These are phyloP conservation scores for Rosa chinensis DNA, from an alignment of 306 rosid species.

Conservation along the genomic window DNA sequence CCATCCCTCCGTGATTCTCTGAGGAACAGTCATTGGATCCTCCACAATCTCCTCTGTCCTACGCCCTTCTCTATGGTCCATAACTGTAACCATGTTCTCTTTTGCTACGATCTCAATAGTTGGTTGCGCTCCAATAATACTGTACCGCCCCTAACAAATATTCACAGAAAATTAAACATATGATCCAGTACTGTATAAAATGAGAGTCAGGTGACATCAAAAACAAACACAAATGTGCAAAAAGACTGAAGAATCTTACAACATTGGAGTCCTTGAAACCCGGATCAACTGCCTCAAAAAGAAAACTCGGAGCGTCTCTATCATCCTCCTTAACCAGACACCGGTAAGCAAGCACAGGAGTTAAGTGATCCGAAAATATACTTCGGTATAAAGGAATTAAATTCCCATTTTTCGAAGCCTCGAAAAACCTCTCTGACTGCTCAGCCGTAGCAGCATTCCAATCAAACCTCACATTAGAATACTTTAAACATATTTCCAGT, in stretches of 20 bases:
- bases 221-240: not conserved
- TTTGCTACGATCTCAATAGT: slow-evolving; percentile 89
- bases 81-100: slow-evolving; percentile 81
- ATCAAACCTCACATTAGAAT: not conserved
- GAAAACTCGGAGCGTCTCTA: slow-evolving; percentile 94
- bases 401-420: slow-evolving; percentile 85
- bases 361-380: slow-evolving; percentile 88
- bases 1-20: slow-evolving; percentile 77
- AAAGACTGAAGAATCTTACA: slow-evolving; percentile 41
- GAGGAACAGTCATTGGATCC: slow-evolving; percentile 84
- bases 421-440: slow-evolving; percentile 57
- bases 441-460: slow-evolving; percentile 45
- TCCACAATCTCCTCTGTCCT: slow-evolving; percentile 68
- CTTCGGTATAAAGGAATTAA: slow-evolving; percentile 70
- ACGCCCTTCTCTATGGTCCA: slow-evolving; percentile 71
- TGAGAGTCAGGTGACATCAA: not conserved
- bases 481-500: not conserved
- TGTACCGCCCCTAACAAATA: slow-evolving; percentile 71
- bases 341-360: slow-evolving; percentile 95
- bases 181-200: not conserved
- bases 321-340: slow-evolving; percentile 96
- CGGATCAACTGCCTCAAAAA: slow-evolving; percentile 86
- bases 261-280: slow-evolving; percentile 61
- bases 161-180: not conserved
- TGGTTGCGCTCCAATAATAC: slow-evolving; percentile 92